Percentiles rank a stretch among this genome's conserved stretches.
Evolutionary conservation across 768 basidiomycete species (phyloP).

Genomic region (Saitozyma podzolica): DNA sequence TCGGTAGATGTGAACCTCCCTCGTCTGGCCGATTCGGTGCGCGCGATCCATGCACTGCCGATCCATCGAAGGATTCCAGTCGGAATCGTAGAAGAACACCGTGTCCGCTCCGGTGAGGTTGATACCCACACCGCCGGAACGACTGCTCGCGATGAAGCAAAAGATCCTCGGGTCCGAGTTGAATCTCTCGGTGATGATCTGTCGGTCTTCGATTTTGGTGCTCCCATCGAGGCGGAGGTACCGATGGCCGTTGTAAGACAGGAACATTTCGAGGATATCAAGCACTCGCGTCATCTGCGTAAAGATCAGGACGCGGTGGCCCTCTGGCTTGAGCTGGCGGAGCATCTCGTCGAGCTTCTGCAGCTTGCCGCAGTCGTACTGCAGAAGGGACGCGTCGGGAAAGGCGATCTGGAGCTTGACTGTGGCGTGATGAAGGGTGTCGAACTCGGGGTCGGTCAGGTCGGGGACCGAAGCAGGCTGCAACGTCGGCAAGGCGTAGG

Average conservation of each 20-base stretch:
- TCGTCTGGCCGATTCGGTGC: slow-evolving; percentile 53
- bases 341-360: slow-evolving; percentile 78
- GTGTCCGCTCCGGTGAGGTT: slow-evolving; percentile 62
- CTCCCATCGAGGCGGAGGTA: slow-evolving; percentile 93
- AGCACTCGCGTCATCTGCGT: slow-evolving; percentile 95
- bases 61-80: slow-evolving; percentile 57
- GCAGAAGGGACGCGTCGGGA: slow-evolving; percentile 81
- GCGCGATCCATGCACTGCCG: slow-evolving; percentile 56
- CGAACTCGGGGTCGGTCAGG: slow-evolving; percentile 59
- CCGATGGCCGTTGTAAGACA: slow-evolving; percentile 88
- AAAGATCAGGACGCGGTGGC: slow-evolving; percentile 89
- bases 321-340: slow-evolving; percentile 78
- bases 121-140: slow-evolving; percentile 74
- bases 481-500: slow-evolving; percentile 61
- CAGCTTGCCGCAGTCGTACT: slow-evolving; percentile 95
- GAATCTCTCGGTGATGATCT: slow-evolving; percentile 56
- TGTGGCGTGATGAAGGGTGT: slow-evolving; percentile 68
- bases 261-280: slow-evolving; percentile 89
- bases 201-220: slow-evolving; percentile 89
- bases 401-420: slow-evolving; percentile 92
- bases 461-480: slow-evolving; percentile 36
- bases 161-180: slow-evolving; percentile 55
- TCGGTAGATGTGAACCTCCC: slow-evolving; percentile 85
- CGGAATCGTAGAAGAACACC: slow-evolving; percentile 56
- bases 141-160: slow-evolving; percentile 55